Conservation (phyloP, 2,329 filamentous ascomycete genomes). For the Rhexocercosporidium sp. region DNA sequence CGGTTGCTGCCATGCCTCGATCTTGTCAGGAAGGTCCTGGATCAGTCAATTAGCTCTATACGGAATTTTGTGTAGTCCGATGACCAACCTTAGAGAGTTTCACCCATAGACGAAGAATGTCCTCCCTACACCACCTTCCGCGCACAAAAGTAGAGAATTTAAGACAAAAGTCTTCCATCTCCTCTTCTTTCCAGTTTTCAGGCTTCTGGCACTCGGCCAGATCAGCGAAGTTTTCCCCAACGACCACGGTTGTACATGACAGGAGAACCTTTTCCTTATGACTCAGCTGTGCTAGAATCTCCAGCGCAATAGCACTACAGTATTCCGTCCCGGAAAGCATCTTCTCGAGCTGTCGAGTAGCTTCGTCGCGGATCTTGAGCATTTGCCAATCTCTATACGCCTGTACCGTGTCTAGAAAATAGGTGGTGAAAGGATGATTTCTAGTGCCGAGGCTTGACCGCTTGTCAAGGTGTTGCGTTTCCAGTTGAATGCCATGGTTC, state of each 20-base stretch:
- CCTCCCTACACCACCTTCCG: not conserved
- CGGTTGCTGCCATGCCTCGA: conserved; percentile 6
- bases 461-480: too few relatives aligned
- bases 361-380: conserved; percentile 6
- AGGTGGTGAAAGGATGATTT: too few relatives aligned
- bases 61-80: not conserved
- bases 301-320: not conserved
- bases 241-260: conserved; percentile 7
- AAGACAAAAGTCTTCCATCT: not conserved
- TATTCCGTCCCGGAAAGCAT: conserved; percentile 5
- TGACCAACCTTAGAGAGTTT: conserved; percentile 11
- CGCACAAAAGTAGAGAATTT: not conserved
- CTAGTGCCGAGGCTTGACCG: too few relatives aligned
- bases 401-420: too few relatives aligned
- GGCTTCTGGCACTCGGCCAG: too few relatives aligned
- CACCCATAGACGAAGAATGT: conserved; percentile 10
- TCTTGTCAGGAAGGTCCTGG: not conserved
- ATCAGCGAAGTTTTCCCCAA: not conserved
- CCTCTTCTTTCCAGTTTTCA: not conserved
- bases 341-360: conserved; percentile 9
- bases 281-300: conserved; percentile 7
- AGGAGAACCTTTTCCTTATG: not conserved
- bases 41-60: not conserved
- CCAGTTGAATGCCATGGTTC: too few relatives aligned
- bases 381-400: too few relatives aligned